phyloP scores from a whole-genome alignment of 2,329 filamentous ascomycete genomes.

The Trichoderma atroviride region DNA sequence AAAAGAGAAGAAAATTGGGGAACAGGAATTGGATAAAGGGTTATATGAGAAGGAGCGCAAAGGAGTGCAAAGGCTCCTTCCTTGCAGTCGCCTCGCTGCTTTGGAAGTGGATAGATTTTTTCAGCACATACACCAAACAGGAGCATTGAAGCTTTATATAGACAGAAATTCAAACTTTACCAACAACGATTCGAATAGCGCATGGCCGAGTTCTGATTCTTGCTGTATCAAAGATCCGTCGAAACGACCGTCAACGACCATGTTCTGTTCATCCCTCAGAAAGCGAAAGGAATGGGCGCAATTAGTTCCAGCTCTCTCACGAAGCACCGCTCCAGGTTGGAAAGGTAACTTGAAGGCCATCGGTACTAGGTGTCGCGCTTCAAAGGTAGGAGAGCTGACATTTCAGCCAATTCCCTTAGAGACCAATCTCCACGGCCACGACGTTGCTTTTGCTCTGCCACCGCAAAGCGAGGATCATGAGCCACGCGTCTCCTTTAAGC shows the following conservation, averaged over 20 bases:
- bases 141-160: background rate
- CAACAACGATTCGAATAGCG: background rate
- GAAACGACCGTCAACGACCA: constrained; percentile 11
- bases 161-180: background rate
- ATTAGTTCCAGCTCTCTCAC: constrained; percentile 35
- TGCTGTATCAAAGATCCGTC: background rate
- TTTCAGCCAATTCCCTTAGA: constrained; percentile 40
- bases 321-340: constrained; percentile 30
- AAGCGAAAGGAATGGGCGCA: constrained; percentile 43
- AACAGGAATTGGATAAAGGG: background rate
- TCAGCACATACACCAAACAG: background rate
- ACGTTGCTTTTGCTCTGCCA: constrained; percentile 47
- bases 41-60: background rate
- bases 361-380: background rate
- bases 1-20: background rate
- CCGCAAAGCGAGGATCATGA: background rate
- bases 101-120: background rate
- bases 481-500: constrained; percentile 36
- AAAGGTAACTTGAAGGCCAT: constrained; percentile 33
- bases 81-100: background rate
- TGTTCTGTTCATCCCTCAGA: constrained; percentile 47
- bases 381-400: constrained; percentile 18
- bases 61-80: constrained; percentile 10
- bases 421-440: constrained; percentile 46
- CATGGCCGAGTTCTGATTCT: background rate